phyloP scores from a whole-genome alignment of 352 stramenopile genomes.

The Phytopythium mirpurense region DNA sequence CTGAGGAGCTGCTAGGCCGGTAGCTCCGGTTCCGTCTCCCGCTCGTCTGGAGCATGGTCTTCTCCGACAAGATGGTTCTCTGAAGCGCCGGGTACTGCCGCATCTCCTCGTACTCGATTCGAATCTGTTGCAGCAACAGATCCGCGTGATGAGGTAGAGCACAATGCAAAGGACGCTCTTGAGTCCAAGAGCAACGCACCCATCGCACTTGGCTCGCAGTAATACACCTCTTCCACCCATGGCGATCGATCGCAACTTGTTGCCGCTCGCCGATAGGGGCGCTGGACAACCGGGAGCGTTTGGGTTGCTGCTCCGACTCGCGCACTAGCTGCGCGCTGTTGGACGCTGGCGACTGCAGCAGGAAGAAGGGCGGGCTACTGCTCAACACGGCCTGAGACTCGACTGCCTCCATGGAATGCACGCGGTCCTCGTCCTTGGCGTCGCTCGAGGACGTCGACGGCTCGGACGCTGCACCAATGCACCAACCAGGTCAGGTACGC shows the following conservation, averaged over 20 bases:
- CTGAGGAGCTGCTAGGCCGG: background rate
- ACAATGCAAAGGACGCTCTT: too few species aligned
- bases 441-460: background rate
- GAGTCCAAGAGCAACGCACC: too few species aligned
- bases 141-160: too few species aligned
- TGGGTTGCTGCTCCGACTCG: background rate
- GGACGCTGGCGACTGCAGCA: background rate
- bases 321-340: background rate
- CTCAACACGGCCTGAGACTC: background rate
- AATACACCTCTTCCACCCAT: slow-evolving; percentile 71
- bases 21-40: background rate
- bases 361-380: background rate
- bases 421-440: background rate
- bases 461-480: background rate
- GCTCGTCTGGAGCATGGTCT: background rate
- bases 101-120: slow-evolving; percentile 1
- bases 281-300: slow-evolving; percentile 7
- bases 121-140: background rate
- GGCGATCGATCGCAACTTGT: slow-evolving; percentile 42
- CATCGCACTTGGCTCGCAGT: slow-evolving; percentile 26
- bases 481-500: background rate
- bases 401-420: background rate
- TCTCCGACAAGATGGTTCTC: slow-evolving; percentile 2
- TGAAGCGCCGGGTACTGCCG: background rate
- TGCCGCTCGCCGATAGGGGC: slow-evolving; percentile 42